These are phyloP conservation scores for Ilyonectria destructans DNA, from an alignment of 2,329 filamentous ascomycete genomes.

Conservation along the genomic window DNA sequence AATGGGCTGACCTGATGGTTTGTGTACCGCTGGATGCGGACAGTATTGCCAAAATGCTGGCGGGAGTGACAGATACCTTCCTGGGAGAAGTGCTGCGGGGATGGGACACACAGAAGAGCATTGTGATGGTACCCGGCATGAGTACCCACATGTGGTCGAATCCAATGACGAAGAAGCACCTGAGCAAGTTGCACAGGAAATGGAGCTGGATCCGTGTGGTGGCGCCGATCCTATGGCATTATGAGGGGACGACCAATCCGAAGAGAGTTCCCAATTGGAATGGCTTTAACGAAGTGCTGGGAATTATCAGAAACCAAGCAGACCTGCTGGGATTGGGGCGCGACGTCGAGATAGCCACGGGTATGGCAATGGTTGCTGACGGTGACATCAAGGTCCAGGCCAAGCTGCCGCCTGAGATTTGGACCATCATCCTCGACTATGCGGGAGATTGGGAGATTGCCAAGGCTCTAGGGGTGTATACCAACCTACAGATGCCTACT, in stretches of 20 bases:
- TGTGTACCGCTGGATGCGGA: slow-evolving; percentile 90
- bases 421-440: slow-evolving; percentile 89
- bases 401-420: slow-evolving; percentile 86
- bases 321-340: slow-evolving; percentile 82
- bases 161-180: slow-evolving; percentile 88
- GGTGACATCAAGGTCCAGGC: slow-evolving; percentile 55
- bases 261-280: slow-evolving; percentile 75
- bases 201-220: slow-evolving; percentile 92
- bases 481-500: slow-evolving; percentile 79
- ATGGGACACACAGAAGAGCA: slow-evolving; percentile 90
- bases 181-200: slow-evolving; percentile 85
- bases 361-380: slow-evolving; percentile 55
- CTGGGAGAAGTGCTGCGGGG: slow-evolving; percentile 86
- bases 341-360: slow-evolving; percentile 73
- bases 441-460: slow-evolving; percentile 94
- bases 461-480: slow-evolving; percentile 84
- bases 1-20: slow-evolving; percentile 91
- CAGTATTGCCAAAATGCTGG: slow-evolving; percentile 88
- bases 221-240: slow-evolving; percentile 87
- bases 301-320: slow-evolving; percentile 83
- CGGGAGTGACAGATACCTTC: slow-evolving; percentile 86
- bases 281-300: slow-evolving; percentile 79
- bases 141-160: slow-evolving; percentile 92
- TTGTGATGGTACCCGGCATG: slow-evolving; percentile 91
- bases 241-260: slow-evolving; percentile 67